phyloP scores from a whole-genome alignment of 2,329 filamentous ascomycete genomes.

The Fusarium buxicola region DNA sequence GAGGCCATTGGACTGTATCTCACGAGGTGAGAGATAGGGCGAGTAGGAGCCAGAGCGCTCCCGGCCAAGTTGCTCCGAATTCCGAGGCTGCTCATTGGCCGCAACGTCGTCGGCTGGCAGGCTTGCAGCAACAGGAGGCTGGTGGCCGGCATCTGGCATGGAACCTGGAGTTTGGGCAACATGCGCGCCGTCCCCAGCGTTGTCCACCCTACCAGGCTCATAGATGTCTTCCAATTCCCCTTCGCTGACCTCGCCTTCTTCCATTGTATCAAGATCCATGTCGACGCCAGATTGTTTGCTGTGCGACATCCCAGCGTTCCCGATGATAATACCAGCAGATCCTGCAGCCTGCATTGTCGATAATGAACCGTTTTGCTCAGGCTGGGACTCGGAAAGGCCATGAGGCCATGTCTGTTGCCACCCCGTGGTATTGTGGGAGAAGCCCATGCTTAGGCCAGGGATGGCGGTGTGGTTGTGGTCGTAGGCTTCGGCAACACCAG shows the following conservation, averaged over 20 bases:
- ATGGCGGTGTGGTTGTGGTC: conserved; percentile 48
- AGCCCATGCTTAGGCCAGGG: conserved; percentile 50
- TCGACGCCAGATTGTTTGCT: conserved; percentile 7
- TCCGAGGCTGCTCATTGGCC: conserved; percentile 8
- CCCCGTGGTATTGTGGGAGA: conserved; percentile 28
- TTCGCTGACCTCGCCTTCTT: conserved; percentile 85
- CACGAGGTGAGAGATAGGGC: conserved; percentile 62
- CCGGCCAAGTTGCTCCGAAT: conserved; percentile 43
- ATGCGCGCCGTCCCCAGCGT: background rate
- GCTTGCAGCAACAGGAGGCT: background rate
- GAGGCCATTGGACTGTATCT: conserved; percentile 50
- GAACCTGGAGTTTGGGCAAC: background rate
- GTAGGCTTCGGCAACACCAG: conserved; percentile 32
- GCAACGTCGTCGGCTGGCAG: background rate
- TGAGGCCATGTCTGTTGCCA: conserved; percentile 35
- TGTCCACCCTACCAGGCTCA: conserved; percentile 52
- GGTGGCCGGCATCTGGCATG: background rate
- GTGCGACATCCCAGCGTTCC: conserved; percentile 1
- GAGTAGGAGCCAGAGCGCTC: conserved; percentile 66
- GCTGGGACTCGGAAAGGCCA: conserved; percentile 9
- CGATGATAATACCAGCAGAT: background rate
- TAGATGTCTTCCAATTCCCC: conserved; percentile 70
- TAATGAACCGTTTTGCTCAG: background rate
- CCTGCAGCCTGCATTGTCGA: background rate
- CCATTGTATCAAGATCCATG: conserved; percentile 50